Evolutionary conservation across 345 rosid species (phyloP).

Genomic region (Aethionema arabicum): DNA sequence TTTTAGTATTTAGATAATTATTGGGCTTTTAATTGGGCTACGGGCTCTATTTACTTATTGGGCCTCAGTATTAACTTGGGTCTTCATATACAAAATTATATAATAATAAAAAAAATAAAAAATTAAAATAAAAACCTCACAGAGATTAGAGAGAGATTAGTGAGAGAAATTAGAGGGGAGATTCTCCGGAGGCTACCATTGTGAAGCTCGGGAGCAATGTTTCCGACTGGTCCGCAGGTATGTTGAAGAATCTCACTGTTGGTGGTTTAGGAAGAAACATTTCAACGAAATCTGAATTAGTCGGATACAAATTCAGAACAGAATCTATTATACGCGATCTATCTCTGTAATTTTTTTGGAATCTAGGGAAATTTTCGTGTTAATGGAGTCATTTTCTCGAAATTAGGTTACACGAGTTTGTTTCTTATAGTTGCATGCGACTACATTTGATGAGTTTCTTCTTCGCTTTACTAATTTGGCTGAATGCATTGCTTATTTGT

Average conservation of each 20-base stretch:
- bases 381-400: not conserved
- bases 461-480: not conserved
- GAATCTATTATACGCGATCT: constrained; percentile 3
- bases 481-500: not conserved
- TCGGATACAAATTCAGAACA: not conserved
- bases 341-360: not conserved
- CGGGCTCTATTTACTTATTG: not conserved
- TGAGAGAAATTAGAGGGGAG: constrained; percentile 2
- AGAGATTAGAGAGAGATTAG: constrained; percentile 7
- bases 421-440: constrained; percentile 27
- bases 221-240: constrained; percentile 33
- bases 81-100: constrained; percentile 15
- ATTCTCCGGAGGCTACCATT: constrained; percentile 20
- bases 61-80: too few species aligned
- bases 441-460: constrained; percentile 22
- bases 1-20: not conserved
- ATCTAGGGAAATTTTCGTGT: not conserved
- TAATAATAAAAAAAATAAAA: not conserved
- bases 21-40: constrained; percentile 9
- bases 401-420: not conserved
- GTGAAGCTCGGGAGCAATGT: constrained; percentile 14
- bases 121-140: not conserved
- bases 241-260: not conserved
- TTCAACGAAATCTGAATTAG: not conserved
- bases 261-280: not conserved